Evolutionary conservation across 106 monocot genomes (phyloP).

Genomic region (Chionographis japonica): DNA sequence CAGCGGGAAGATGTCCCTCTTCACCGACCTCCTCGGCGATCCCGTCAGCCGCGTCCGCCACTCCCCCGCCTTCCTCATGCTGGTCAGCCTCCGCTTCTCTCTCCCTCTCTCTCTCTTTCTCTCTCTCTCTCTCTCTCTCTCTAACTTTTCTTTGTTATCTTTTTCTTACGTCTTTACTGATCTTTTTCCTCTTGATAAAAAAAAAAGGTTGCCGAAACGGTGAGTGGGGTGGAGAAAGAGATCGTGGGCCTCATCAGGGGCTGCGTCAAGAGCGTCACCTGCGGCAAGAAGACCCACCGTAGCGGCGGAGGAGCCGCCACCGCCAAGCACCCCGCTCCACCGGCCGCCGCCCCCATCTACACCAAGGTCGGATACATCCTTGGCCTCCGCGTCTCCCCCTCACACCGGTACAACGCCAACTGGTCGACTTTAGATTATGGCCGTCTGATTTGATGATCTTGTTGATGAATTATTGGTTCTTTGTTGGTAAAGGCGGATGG

Average conservation of each 20-base stretch:
- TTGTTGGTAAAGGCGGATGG: constrained; percentile 13
- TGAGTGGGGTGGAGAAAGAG: neutral
- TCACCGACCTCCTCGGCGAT: too few species aligned
- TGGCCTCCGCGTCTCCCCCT: constrained; percentile 30
- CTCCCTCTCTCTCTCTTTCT: too few species aligned
- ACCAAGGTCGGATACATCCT: constrained; percentile 28
- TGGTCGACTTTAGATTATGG: neutral
- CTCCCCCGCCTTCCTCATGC: too few species aligned
- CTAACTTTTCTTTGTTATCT: too few species aligned
- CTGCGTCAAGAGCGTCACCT: constrained; percentile 24
- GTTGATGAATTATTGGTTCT: too few species aligned
- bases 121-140: too few species aligned
- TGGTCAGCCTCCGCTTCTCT: too few species aligned
- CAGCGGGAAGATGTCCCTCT: too few species aligned
- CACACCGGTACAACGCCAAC: constrained; percentile 8
- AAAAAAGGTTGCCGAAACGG: constrained; percentile 12
- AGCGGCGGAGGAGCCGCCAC: neutral
- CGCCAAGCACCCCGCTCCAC: neutral
- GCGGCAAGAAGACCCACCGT: constrained; percentile 10
- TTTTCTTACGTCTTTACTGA: too few species aligned
- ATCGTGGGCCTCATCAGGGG: constrained; percentile 28
- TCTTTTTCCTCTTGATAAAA: too few species aligned
- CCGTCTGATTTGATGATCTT: too few species aligned
- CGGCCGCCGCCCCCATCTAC: constrained; percentile 5
- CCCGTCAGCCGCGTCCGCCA: too few species aligned